Evolutionary conservation across 768 basidiomycete species (phyloP), one percentile per base, ranked within the genome.

Genomic region (Panellus pusillus): DNA sequence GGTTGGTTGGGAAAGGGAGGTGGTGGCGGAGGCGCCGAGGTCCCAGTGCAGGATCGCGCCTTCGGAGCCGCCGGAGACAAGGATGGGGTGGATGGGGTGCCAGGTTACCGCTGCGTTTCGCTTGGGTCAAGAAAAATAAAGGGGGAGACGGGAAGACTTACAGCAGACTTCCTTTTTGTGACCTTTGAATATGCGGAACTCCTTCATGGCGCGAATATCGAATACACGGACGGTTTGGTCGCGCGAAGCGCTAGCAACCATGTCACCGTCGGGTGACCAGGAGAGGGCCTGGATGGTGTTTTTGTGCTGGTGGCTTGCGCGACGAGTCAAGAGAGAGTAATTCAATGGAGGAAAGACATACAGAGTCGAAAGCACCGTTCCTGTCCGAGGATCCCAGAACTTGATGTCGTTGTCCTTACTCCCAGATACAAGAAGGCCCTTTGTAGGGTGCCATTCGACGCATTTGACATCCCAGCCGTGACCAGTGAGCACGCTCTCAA

Each of bases 401-500:
- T 98, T 98, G 71, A 98, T 93, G 62, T 93, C 83, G 69, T 98
- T 97, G 71, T 99, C 97, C 71, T 98, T 98, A 63, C 91, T 93
- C 20, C 97, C 97, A 3, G 92, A 94, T 6, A 91, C 93, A 18
- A 99, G 80, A 9, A 99, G 76, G 9, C 96, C 96, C 71, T 98
- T 98, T 0, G 89, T 92, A 5, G 94, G 93, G 72, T 99, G 97
- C 97, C 97, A 99, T 74, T 98, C 89, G 1, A 98, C 93, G 55
- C 93, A 97, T 66, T 95, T 91, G 18, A 99, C 97, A 64, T 99
- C 97, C 94, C 95, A 98, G 5, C 95, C 94, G 63, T 98, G 96
- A n/a, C 94, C 95, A 35, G 90, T 91, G 60, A 98, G 74, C 1
- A 87, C 84, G 55, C 87, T 85, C 72, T 98, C 97, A 56, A 95